Evolutionary conservation across 2,329 filamentous ascomycete species (phyloP).

Genomic region (Lecanicillium sp.): DNA sequence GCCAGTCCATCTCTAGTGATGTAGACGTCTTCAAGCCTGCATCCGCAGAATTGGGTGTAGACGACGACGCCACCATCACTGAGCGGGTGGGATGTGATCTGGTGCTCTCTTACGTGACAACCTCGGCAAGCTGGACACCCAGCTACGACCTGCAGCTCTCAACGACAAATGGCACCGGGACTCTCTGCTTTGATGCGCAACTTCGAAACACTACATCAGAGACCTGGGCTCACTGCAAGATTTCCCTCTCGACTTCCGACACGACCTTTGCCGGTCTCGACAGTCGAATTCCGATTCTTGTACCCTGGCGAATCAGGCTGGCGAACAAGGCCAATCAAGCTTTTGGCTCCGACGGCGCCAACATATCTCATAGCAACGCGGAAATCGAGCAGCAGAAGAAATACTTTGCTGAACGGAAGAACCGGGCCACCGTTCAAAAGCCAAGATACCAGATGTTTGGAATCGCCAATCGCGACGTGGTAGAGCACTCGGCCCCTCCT

Average conservation of each 20-base stretch:
- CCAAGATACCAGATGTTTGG: constrained; percentile 8
- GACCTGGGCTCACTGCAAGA: constrained; percentile 52
- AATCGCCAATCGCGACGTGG: neutral
- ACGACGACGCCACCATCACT: constrained; percentile 36
- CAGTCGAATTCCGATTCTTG: constrained; percentile 45
- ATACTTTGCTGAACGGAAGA: constrained; percentile 16
- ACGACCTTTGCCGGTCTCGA: constrained; percentile 48
- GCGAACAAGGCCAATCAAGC: constrained; percentile 17
- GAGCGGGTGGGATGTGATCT: constrained; percentile 32
- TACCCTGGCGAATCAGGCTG: constrained; percentile 46
- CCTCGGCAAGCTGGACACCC: constrained; percentile 50
- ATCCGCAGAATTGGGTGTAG: constrained; percentile 15
- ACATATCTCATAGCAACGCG: constrained; percentile 24
- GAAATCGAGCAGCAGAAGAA: constrained; percentile 22
- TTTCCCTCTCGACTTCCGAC: constrained; percentile 57
- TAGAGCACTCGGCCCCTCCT: no score
- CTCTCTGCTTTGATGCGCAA: constrained; percentile 53
- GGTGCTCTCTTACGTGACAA: constrained; percentile 51
- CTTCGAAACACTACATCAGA: constrained; percentile 57
- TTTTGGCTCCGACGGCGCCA: constrained; percentile 9
- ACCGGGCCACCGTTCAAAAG: constrained; percentile 6
- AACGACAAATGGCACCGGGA: constrained; percentile 43
- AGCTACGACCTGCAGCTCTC: constrained; percentile 56
- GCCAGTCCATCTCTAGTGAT: constrained; percentile 5
- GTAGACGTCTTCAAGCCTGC: constrained; percentile 37